phyloP scores from a whole-genome alignment of 1,139 yeast species.

The Yamadazyma diospyri region DNA sequence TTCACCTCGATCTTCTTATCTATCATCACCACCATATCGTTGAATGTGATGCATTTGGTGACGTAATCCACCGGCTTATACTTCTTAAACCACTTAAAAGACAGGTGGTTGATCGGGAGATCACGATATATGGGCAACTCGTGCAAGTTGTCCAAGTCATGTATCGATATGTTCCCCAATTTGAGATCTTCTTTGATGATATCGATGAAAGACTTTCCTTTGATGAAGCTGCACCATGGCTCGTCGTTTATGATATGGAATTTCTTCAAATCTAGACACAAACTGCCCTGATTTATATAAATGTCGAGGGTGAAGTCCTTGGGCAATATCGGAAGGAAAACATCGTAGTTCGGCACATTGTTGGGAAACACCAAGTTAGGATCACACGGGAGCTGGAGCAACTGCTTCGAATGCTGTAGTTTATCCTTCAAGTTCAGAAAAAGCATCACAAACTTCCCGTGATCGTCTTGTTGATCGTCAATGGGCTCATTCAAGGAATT shows the following conservation, averaged over 20 bases:
- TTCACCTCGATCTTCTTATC: constrained; percentile 41
- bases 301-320: constrained; percentile 34
- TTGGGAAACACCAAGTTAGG: constrained; percentile 41
- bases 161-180: constrained; percentile 4
- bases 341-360: constrained; percentile 23
- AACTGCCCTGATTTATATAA: constrained; percentile 44
- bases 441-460: constrained; percentile 20
- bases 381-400: constrained; percentile 41
- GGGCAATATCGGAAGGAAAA: constrained; percentile 35
- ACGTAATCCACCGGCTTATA: constrained; percentile 40
- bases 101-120: constrained; percentile 1
- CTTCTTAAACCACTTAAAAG: constrained; percentile 14
- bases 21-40: constrained; percentile 41
- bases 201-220: constrained; percentile 41
- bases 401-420: constrained; percentile 32
- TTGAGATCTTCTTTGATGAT: constrained; percentile 42
- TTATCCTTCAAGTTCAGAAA: constrained; percentile 26
- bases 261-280: constrained; percentile 42
- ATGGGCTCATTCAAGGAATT: neutral
- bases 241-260: constrained; percentile 34
- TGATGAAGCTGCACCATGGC: constrained; percentile 41
- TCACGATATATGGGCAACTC: constrained; percentile 9
- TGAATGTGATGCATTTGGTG: constrained; percentile 43
- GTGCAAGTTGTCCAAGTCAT: constrained; percentile 16
- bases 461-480: constrained; percentile 8